Base-by-base conservation (phyloP, 1,284 basidiomycete genomes). In the Sporisorium exsertum region DNA sequence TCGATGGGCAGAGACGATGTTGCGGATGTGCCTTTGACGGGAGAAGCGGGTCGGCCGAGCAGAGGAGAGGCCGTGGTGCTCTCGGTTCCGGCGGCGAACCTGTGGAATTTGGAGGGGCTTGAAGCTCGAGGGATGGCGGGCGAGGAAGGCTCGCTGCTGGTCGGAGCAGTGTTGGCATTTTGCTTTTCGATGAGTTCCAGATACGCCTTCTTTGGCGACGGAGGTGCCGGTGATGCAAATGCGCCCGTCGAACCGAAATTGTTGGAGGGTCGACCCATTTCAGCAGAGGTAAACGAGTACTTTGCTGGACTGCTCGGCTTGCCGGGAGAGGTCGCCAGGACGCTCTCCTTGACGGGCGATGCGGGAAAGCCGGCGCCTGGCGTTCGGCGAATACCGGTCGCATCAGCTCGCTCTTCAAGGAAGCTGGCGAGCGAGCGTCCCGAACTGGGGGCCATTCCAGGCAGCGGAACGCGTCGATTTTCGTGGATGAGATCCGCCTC, bases 401-500 rank as follows among this genome's bases (percentile, higher is more conserved):
- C 64, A 35, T 61, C 58, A 6, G 78, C 72, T 47, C 82, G 72
- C 35, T 81, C 73, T 37, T 81, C 81, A 27, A 84, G 64, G 58
- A 84, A 80, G 62, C 76, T 79, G 40, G 82, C 82, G 47, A 84
- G 63, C 10, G 77, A 73, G 8, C 73, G 65, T 18, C 66, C 77
- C 40, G 69, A 66, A 46, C 62, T 62, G 20, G 64, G 42, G 13
- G 67, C 71, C 55, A 82, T 51, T 13, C 80, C 80, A 29, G 79
- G 79, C 5, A 82, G 57, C 9, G 65, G 64, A n/a, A 72, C 64
- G 29, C 74, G 69, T 13, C 64, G 62, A 32, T 50, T 71, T 26
- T 79, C 72, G 55, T 82, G 78, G 27, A 80, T 78, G 22, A 80
- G 58, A 8, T 65, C 64, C 13, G 79, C 81, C 61, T 84, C 81